A percentile compares a stretch with the other conserved stretches of the same genome.
phyloP scores from a whole-genome alignment of 371 early-diverging fungal genomes.

The Actinomortierella ambigua region DNA sequence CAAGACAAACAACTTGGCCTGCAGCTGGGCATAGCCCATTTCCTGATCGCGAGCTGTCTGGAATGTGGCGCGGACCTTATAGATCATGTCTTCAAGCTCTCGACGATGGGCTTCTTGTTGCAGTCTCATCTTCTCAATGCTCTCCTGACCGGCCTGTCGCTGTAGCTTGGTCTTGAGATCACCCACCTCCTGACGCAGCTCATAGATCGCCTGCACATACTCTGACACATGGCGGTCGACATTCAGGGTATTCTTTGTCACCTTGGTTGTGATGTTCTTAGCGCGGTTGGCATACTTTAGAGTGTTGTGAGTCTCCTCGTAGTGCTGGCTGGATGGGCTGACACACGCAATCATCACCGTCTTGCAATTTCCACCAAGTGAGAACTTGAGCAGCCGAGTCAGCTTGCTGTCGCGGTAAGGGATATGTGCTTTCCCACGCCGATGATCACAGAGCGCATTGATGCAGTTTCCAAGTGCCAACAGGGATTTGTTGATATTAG shows the following conservation, averaged over 20 bases:
- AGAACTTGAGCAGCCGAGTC: conserved; percentile 85
- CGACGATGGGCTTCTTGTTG: conserved; percentile 13
- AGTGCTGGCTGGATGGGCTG: conserved; percentile 69
- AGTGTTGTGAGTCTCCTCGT: conserved; percentile 89
- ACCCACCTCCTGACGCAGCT: conserved; percentile 57
- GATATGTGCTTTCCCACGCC: conserved; percentile 60
- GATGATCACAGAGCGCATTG: conserved; percentile 78
- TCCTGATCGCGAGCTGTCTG: conserved; percentile 33
- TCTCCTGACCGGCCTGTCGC: conserved; percentile 18
- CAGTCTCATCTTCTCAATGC: conserved; percentile 15
- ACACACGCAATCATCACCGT: conserved; percentile 90
- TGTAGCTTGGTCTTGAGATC: conserved; percentile 50
- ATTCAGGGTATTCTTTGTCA: conserved; percentile 58
- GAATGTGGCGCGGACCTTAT: conserved; percentile 33
- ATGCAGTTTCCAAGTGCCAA: conserved; percentile 93
- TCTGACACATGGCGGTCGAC: conserved; percentile 63
- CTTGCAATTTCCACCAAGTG: conserved; percentile 82
- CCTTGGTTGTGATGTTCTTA: conserved; percentile 73
- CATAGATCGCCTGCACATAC: conserved; percentile 62
- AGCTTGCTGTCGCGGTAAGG: conserved; percentile 91
- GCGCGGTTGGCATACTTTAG: conserved; percentile 90
- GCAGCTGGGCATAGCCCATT: conserved; percentile 34
- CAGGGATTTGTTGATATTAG: conserved; percentile 89
- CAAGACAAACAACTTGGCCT: conserved; percentile 17
- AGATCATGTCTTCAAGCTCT: conserved; percentile 22